Conservation (phyloP, 768 basidiomycete species). For the Rubroboletus satanas region DNA sequence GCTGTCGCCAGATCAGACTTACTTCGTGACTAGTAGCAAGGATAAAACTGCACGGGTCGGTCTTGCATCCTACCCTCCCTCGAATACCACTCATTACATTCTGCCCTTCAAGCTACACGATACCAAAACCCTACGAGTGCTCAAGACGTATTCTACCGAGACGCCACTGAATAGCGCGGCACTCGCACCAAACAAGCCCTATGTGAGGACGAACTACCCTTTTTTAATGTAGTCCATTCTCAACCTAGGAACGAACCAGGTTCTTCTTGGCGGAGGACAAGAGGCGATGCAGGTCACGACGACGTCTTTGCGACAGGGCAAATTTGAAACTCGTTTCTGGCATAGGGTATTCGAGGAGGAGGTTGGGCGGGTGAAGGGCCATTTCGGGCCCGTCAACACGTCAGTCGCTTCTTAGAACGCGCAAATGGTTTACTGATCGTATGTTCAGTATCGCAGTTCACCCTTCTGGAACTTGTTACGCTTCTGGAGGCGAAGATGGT, state of each 20-base stretch:
- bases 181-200: slow-evolving; percentile 78
- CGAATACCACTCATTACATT: background rate
- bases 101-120: slow-evolving; percentile 65
- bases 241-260: slow-evolving; percentile 37
- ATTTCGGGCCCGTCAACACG: slow-evolving; percentile 97
- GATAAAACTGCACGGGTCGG: slow-evolving; percentile 92
- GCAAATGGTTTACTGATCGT: slow-evolving; percentile 2
- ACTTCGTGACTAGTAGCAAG: slow-evolving; percentile 95
- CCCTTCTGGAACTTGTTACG: slow-evolving; percentile 82
- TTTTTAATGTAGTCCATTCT: background rate
- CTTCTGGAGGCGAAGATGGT: slow-evolving; percentile 96
- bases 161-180: slow-evolving; percentile 95
- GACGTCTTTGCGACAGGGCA: slow-evolving; percentile 88
- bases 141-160: slow-evolving; percentile 92
- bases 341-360: slow-evolving; percentile 97
- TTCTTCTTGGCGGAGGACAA: slow-evolving; percentile 94
- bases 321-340: slow-evolving; percentile 98
- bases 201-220: slow-evolving; percentile 44
- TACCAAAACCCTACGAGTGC: slow-evolving; percentile 79
- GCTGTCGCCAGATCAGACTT: slow-evolving; percentile 82
- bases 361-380: slow-evolving; percentile 94
- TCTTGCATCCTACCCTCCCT: background rate
- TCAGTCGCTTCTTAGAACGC: slow-evolving; percentile 39
- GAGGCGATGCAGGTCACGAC: slow-evolving; percentile 98
- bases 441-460: slow-evolving; percentile 80